A percentile compares a stretch with the other conserved stretches of the same genome.
Conservation (phyloP, 78 protist species). For the Dictyostelium capitatum region DNA sequence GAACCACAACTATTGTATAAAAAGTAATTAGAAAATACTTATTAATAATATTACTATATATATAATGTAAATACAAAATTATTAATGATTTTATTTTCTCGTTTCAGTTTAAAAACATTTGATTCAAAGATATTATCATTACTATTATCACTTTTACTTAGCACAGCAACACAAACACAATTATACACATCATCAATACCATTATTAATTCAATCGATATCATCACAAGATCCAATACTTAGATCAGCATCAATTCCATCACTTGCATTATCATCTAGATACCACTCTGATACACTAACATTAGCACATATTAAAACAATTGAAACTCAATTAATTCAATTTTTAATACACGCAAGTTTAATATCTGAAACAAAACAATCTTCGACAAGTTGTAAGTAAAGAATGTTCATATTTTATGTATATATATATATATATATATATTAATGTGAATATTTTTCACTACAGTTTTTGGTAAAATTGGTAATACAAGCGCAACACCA, state of each 20-base stretch:
- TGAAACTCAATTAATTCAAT: conserved; percentile 66
- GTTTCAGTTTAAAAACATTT: conserved; percentile 47
- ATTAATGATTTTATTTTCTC: neutral
- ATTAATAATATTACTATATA: neutral
- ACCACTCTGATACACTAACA: conserved; percentile 17
- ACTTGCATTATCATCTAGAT: conserved; percentile 16
- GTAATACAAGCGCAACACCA: conserved; percentile 40
- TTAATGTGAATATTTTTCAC: neutral
- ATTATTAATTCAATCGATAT: conserved; percentile 55
- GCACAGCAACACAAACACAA: neutral
- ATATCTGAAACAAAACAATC: conserved; percentile 63
- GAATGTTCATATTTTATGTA: neutral
- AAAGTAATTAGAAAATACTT: conserved; percentile 10
- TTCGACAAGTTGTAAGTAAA: conserved; percentile 50
- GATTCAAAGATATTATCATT: conserved; percentile 38
- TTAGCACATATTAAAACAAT: conserved; percentile 46
- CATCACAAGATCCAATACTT: conserved; percentile 48
- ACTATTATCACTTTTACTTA: conserved; percentile 43
- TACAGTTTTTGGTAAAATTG: conserved; percentile 4
- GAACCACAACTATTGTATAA: conserved; percentile 69
- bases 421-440: neutral
- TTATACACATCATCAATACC: conserved; percentile 20
- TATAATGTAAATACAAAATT: neutral
- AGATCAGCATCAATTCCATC: conserved; percentile 67
- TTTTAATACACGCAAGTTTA: conserved; percentile 56